Percentiles rank a stretch among this genome's conserved stretches.
These are phyloP conservation scores for Triticum timopheevii DNA, from an alignment of 176 grass and related monocot genomes.

Conservation along the genomic window DNA sequence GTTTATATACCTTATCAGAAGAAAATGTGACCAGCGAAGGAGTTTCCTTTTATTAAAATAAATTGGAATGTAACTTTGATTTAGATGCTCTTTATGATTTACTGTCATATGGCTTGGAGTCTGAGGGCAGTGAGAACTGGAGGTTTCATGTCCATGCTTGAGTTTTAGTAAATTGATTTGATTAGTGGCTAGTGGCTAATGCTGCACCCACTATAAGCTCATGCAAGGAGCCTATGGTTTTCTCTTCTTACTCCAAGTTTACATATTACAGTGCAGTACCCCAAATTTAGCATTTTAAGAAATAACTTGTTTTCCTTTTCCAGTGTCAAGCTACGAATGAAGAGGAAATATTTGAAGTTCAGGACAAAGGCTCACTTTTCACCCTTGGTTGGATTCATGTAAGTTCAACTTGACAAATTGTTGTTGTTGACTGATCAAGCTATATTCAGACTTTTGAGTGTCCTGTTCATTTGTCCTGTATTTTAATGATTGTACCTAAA, in stretches of 20 bases:
- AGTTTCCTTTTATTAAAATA: neutral
- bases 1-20: neutral
- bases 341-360: constrained; percentile 99
- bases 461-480: constrained; percentile 11
- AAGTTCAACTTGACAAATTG: constrained; percentile 40
- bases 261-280: neutral
- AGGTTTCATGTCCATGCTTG: neutral
- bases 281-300: neutral
- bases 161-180: neutral
- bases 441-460: neutral
- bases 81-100: constrained; percentile 13
- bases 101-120: neutral
- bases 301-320: constrained; percentile 33
- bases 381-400: constrained; percentile 99
- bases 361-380: constrained; percentile 92
- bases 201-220: neutral
- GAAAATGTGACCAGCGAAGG: neutral
- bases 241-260: constrained; percentile 1
- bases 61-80: neutral
- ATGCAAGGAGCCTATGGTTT: neutral
- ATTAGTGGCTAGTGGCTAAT: neutral
- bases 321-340: constrained; percentile 98
- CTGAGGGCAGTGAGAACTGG: neutral
- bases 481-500: neutral
- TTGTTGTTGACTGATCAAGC: constrained; percentile 12